Evolutionary conservation across 208 protist species (phyloP), one percentile per base, ranked within the genome.

Genomic region (Acanthamoeba healyi): DNA sequence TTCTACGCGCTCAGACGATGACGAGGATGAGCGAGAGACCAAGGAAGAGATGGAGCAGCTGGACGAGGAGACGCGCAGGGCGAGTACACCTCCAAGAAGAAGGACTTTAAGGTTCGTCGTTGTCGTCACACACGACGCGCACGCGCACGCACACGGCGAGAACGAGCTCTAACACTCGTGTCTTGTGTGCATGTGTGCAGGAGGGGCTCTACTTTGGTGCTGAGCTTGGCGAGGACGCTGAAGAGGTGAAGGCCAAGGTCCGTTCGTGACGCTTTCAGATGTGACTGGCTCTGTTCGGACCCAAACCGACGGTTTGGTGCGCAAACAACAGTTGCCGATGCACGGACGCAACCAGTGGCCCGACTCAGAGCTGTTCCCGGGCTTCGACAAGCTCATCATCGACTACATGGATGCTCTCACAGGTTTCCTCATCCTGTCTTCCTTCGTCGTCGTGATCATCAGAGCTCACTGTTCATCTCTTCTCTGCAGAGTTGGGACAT

Each of bases 181-280:
- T 61, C 0, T 61, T 22, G 22, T 12, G 54, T 15, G 54, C 54
- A n/a, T n/a, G n/a, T 54, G 56, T 67, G 14, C 70, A 81, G 70
- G 70, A 81, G 38, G 70, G 70, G n/a, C 70, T 81, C 70, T 81
- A 81, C 38, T 81, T 81, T 81, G 70, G 70, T n/a, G 70, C 70
- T n/a, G 70, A 81, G 70, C 70, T 81, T 32, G 70, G 70, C 24
- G 70, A 81, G 9, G 70, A 81, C 40, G 40, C 70, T 19, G 70
- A 81, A 9, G 70, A 81, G 40, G 70, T 81, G 38, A 81, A 81
- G 36, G 70, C 70, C 70, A 81, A 81, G 70, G 65, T 74, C 2
- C 7, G 36, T 74, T n/a, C n/a, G n/a, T n/a, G n/a, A n/a, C 49
- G 49, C 15, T 54, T 54, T 54, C 10, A 19, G 49, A 54, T 54